These are phyloP conservation scores for Entoloma clypeatum DNA, from an alignment of 1,284 basidiomycete genomes.

Conservation along the genomic window DNA sequence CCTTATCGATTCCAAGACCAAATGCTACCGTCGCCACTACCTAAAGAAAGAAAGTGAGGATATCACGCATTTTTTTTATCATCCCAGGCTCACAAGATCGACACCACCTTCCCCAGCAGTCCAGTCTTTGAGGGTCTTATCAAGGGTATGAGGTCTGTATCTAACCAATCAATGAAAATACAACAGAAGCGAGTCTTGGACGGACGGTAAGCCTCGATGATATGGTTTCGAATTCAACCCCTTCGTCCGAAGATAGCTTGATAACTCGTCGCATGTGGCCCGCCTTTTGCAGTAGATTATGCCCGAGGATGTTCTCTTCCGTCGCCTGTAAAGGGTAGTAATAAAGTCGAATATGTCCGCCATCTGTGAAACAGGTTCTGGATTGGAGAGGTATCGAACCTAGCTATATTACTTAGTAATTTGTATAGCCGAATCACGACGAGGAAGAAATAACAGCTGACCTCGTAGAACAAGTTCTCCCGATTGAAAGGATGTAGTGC, in stretches of 20 bases:
- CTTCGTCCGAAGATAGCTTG: slow-evolving; percentile 55
- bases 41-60: slow-evolving; percentile 19
- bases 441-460: slow-evolving; percentile 25
- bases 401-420: too few relatives aligned
- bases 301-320: slow-evolving; percentile 63
- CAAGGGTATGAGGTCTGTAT: slow-evolving; percentile 47
- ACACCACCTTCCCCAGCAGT: slow-evolving; percentile 48
- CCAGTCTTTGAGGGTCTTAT: slow-evolving; percentile 64
- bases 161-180: slow-evolving; percentile 1
- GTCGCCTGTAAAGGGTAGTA: slow-evolving; percentile 49
- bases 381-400: slow-evolving; percentile 59
- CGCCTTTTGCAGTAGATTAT: slow-evolving; percentile 78
- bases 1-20: slow-evolving; percentile 87
- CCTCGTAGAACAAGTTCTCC: slow-evolving; percentile 79
- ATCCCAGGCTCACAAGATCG: slow-evolving; percentile 49
- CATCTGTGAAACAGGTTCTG: slow-evolving; percentile 50
- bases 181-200: background rate
- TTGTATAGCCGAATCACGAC: slow-evolving; percentile 4
- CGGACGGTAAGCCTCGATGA: slow-evolving; percentile 60
- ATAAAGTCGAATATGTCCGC: slow-evolving; percentile 69
- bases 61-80: background rate
- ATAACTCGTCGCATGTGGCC: slow-evolving; percentile 65
- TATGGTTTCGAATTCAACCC: slow-evolving; percentile 74
- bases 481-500: slow-evolving; percentile 80
- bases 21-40: slow-evolving; percentile 69